A percentile compares a stretch with the other conserved stretches of the same genome.
These are phyloP conservation scores for Coemansia sp. DNA, from an alignment of 192 early-diverging fungal species.

Conservation along the genomic window DNA sequence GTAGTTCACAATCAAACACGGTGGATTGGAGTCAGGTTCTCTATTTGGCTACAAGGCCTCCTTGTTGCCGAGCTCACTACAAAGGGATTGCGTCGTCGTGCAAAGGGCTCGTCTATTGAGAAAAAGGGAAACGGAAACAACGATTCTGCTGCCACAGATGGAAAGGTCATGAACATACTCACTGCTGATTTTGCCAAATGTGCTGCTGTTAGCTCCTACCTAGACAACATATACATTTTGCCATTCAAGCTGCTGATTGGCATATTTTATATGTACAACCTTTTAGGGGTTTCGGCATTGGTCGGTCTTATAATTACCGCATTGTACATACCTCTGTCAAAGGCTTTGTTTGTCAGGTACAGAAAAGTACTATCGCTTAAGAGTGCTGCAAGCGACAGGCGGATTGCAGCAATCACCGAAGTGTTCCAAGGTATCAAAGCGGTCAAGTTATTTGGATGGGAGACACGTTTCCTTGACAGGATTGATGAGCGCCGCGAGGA, in stretches of 20 bases:
- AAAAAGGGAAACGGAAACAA: neutral
- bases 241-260: slow-evolving; percentile 64
- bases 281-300: slow-evolving; percentile 75
- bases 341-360: slow-evolving; percentile 41
- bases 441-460: slow-evolving; percentile 85
- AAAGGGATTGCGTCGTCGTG: neutral
- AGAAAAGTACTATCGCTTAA: slow-evolving; percentile 52
- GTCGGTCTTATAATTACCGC: slow-evolving; percentile 68
- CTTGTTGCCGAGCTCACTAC: neutral
- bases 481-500: slow-evolving; percentile 59
- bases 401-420: slow-evolving; percentile 75
- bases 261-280: slow-evolving; percentile 61
- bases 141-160: neutral
- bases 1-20: slow-evolving; percentile 57
- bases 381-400: slow-evolving; percentile 59
- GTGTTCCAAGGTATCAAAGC: slow-evolving; percentile 82
- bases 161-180: neutral
- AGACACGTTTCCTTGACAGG: slow-evolving; percentile 63
- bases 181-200: neutral
- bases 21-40: slow-evolving; percentile 54
- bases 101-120: neutral
- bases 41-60: too few species aligned
- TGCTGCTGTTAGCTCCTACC: neutral
- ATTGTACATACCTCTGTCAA: slow-evolving; percentile 58
- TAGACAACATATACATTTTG: slow-evolving; percentile 52